These are phyloP conservation scores for Pythium plurisporium DNA, from an alignment of 352 stramenopile species.

Conservation along the genomic window DNA sequence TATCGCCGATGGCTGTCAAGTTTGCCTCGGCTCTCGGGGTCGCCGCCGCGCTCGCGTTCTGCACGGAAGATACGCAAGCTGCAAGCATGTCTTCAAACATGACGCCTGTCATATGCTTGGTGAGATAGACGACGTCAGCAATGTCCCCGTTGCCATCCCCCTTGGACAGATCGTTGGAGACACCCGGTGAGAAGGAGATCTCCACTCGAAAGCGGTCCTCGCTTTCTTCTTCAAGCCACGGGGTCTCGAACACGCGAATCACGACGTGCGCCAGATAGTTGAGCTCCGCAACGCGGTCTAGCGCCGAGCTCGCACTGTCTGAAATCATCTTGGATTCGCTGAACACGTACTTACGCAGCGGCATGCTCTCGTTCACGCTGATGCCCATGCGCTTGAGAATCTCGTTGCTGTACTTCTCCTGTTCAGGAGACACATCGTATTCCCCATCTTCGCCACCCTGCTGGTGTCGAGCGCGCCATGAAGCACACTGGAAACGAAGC, in stretches of 20 bases:
- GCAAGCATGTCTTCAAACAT: slow-evolving; percentile 89
- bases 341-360: slow-evolving; percentile 78
- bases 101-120: slow-evolving; percentile 79
- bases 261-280: slow-evolving; percentile 99
- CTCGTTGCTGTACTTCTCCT: slow-evolving; percentile 83
- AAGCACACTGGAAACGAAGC: slow-evolving; percentile 87
- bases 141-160: slow-evolving; percentile 26
- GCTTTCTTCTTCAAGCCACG: slow-evolving; percentile 71
- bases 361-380: slow-evolving; percentile 74
- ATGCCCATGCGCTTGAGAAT: slow-evolving; percentile 85
- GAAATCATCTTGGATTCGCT: slow-evolving; percentile 78
- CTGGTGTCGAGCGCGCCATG: slow-evolving; percentile 59
- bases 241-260: slow-evolving; percentile 98
- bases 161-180: slow-evolving; percentile 37
- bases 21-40: slow-evolving; percentile 7
- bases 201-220: slow-evolving; percentile 84
- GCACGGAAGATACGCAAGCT: slow-evolving; percentile 74
- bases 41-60: slow-evolving; percentile 24
- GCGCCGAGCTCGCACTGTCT: slow-evolving; percentile 51
- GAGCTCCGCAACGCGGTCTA: slow-evolving; percentile 92
- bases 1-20: slow-evolving; percentile 1
- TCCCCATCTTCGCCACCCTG: slow-evolving; percentile 52
- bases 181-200: slow-evolving; percentile 79
- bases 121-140: slow-evolving; percentile 78
- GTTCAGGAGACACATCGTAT: slow-evolving; percentile 70